A percentile compares a stretch with the other conserved stretches of the same genome.
These are phyloP conservation scores for Candida silvicultrix DNA, from an alignment of 805 yeast genomes.

Conservation along the genomic window DNA sequence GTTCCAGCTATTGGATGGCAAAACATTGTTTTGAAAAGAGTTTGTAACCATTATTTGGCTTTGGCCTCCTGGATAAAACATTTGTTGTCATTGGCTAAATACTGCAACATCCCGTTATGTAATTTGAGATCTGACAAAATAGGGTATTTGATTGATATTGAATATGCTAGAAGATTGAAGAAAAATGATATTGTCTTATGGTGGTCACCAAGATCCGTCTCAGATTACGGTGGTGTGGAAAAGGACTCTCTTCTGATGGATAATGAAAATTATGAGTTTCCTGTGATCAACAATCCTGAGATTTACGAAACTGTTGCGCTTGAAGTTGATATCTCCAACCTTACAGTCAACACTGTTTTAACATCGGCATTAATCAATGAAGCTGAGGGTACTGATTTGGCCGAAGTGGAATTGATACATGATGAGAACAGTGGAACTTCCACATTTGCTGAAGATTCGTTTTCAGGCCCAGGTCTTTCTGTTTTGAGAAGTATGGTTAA, in stretches of 20 bases:
- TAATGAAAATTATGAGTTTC: conserved; percentile 58
- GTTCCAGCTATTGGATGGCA: conserved; percentile 85
- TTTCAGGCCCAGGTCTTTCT: conserved; percentile 66
- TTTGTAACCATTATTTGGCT: conserved; percentile 65
- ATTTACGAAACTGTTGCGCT: conserved; percentile 71
- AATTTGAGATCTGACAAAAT: conserved; percentile 74
- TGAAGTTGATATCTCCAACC: conserved; percentile 72
- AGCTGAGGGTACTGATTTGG: conserved; percentile 78
- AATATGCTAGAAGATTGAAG: conserved; percentile 72
- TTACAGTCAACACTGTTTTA: conserved; percentile 79
- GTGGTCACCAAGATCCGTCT: conserved; percentile 84
- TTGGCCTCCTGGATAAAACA: conserved; percentile 69
- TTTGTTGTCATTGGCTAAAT: conserved; percentile 57
- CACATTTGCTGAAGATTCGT: conserved; percentile 73
- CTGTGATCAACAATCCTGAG: conserved; percentile 71
- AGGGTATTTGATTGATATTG: conserved; percentile 76
- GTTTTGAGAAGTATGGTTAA: conserved; percentile 72
- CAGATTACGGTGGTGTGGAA: conserved; percentile 83
- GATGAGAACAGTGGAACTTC: conserved; percentile 20
- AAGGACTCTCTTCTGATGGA: conserved; percentile 46
- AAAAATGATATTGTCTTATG: conserved; percentile 70
- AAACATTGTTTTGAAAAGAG: conserved; percentile 50
- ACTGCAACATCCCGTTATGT: conserved; percentile 80
- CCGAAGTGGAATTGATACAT: conserved; percentile 36
- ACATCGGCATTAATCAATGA: conserved; percentile 81